Evolutionary conservation across 805 yeast species (phyloP), one percentile per base, ranked within the genome.

Genomic region (Candida koratica): DNA sequence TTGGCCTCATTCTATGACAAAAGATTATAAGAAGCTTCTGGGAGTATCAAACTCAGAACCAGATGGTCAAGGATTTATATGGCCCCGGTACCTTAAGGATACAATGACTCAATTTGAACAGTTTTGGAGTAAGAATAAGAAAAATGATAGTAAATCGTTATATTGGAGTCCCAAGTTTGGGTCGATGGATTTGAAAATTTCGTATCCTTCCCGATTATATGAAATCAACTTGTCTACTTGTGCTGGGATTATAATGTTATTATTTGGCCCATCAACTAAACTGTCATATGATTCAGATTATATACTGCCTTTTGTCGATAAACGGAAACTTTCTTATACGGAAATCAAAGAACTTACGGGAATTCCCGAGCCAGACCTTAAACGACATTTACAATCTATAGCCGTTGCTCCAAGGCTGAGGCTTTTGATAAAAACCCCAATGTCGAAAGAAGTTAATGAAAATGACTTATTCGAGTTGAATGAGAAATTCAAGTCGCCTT

Each of bases 121-220:
- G 36, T 67, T 50, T 43, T 67, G 73, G 73, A 46, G 48, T 31
- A 46, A 58, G 9, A 66, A 59, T 5, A 62, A 63, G 42, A 57
- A 60, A 34, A 66, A 67, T 42, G 64, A 61, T 32, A 67, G 61
- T 41, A 67, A 67, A 43, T 54, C 69, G 4, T 51, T 67, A 33
- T 64, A 50, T 38, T 93, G 97, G 97, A 80, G 87, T 24, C 85
- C 89, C 16, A 79, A 79, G 45, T 75, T 85, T 51, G 95, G 96
- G 5, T 77, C 85, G 5, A 80, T 86, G 40, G 97, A 89, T 49
- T 67, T 90, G 37, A 69, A 83, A 34, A 79, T 83, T 47, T 70
- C 79, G 23, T 84, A 81, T 46, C 79, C 81, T 4, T 72, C 78
- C 20, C 73, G 76, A 32, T 73, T 81, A 1, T 89, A 90, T 51